Evolutionary conservation across 257 asterid species (phyloP), one percentile per base, ranked within the genome.

Genomic region (Ballota nigra): DNA sequence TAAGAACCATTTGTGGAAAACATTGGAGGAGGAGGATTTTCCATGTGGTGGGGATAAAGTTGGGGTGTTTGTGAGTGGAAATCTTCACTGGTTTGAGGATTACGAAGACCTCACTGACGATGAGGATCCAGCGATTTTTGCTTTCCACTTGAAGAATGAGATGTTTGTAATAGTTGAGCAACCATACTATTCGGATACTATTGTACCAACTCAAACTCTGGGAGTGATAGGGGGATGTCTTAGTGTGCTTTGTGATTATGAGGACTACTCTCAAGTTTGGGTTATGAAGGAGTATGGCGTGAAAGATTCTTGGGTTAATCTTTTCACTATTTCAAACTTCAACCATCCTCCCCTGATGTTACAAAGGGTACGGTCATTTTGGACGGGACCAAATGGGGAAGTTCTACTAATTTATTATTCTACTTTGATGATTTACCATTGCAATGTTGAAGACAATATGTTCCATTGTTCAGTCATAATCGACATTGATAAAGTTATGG

Each of bases 21-120:
- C 29, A 26, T 26, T 26, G 29, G 29, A 26, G 29, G 29, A 26
- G 1, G 29, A 3, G 29, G 29, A 26, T 26, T 26, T 26, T 26
- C 29, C 29, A 26, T 3, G 29, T 26, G 3, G 29, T 26, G 29
- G 29, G 29, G n/a, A n/a, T n/a, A 83, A 5, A 47, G 22, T 3
- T 4, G 55, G 85, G 4, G 71, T 62, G 18, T 83, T 68, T 73
- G 86, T 29, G 1, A 77, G 63, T 31, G 92, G 92, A 9, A 81
- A 76, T 72, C 80, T 87, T 47, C 88, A 86, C 63, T 87, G 89
- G 88, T 19, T 18, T 33, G 38, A 6, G 38, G 7, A 33, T n/a
- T n/a, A n/a, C n/a, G n/a, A n/a, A n/a, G n/a, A n/a, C n/a, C n/a
- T n/a, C n/a, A n/a, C n/a, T 33, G 7, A 4, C 38, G 38, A 33